Evolutionary conservation across 331 rosid species (phyloP).

Genomic region (Cydonia oblonga): DNA sequence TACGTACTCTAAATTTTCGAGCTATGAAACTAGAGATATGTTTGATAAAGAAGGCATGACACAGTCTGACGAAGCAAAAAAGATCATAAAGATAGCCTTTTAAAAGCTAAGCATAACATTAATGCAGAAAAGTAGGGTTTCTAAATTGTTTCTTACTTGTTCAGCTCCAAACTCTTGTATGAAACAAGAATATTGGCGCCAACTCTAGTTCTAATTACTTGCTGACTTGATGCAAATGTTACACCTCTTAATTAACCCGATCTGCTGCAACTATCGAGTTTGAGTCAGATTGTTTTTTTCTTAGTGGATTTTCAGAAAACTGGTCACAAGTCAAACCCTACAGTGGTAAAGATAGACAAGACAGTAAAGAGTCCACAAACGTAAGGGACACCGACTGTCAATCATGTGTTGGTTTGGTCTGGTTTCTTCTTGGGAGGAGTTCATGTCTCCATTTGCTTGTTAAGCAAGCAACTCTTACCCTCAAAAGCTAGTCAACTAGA

Average conservation of each 20-base stretch:
- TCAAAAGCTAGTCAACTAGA: neutral
- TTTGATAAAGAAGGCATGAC: neutral
- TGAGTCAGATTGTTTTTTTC: neutral
- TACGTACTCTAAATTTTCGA: neutral
- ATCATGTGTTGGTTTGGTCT: neutral
- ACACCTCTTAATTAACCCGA: neutral
- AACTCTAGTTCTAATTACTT: neutral
- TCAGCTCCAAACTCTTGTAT: neutral
- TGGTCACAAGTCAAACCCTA: neutral
- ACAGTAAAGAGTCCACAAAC: slow-evolving; percentile 11
- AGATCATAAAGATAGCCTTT: neutral
- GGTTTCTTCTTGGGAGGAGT: neutral
- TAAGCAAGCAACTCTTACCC: neutral
- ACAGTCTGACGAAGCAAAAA: neutral
- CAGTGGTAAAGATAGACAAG: neutral
- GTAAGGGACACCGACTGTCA: neutral
- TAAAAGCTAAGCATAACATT: neutral
- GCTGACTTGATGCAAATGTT: neutral
- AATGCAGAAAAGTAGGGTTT: neutral
- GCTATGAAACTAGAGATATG: neutral
- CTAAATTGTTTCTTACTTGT: neutral
- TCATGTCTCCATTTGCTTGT: neutral
- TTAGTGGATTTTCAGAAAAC: neutral
- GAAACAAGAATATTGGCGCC: neutral
- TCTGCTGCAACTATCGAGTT: neutral